phyloP scores from a whole-genome alignment of 441 rosid genomes.

The Populus hybrid region DNA sequence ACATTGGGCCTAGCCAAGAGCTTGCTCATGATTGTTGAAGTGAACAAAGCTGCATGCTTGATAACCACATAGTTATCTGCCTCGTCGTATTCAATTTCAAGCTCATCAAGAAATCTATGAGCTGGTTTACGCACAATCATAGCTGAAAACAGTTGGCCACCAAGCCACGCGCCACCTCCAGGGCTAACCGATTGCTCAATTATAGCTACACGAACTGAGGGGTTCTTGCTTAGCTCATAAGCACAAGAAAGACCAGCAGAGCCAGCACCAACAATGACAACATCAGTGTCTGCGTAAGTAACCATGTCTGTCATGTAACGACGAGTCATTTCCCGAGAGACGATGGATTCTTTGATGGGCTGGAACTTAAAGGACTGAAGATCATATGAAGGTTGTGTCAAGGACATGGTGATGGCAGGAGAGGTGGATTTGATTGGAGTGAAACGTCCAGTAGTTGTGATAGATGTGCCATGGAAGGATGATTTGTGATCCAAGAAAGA shows the following conservation, averaged over 20 bases:
- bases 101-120: constrained; percentile 68
- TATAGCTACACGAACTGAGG: constrained; percentile 64
- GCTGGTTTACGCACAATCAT: constrained; percentile 96
- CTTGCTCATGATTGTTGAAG: constrained; percentile 96
- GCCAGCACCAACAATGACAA: constrained; percentile 81
- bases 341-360: constrained; percentile 46
- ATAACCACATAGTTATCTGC: constrained; percentile 71
- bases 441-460: constrained; percentile 8
- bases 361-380: constrained; percentile 40
- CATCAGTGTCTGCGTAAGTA: constrained; percentile 69
- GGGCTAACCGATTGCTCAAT: constrained; percentile 91
- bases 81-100: constrained; percentile 73
- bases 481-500: constrained; percentile 8
- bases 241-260: constrained; percentile 83
- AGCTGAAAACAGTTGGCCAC: constrained; percentile 92
- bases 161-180: constrained; percentile 95
- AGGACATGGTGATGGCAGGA: constrained; percentile 6
- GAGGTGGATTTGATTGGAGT: neutral
- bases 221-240: constrained; percentile 88
- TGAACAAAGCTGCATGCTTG: constrained; percentile 86
- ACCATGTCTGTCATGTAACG: constrained; percentile 52
- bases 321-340: constrained; percentile 46
- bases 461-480: neutral
- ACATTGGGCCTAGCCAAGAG: constrained; percentile 84
- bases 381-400: constrained; percentile 22